These are phyloP conservation scores for Symbiodinium pilosum DNA, from an alignment of 73 alveolate genomes.

Conservation along the genomic window DNA sequence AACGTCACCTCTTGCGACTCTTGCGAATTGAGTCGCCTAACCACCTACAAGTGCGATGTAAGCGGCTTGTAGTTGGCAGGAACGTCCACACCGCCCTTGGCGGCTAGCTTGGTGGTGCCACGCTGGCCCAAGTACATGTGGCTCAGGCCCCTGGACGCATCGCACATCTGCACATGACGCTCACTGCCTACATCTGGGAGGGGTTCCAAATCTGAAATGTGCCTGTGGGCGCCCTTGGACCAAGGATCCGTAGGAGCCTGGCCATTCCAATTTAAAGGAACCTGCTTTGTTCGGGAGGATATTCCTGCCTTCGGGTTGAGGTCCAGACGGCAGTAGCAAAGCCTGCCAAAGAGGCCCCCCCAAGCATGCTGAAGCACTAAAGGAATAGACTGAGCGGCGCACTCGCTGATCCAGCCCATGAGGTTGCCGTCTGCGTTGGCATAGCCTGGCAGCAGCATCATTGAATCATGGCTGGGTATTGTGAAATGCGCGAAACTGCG, in stretches of 20 bases:
- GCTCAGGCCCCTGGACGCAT: slow-evolving; percentile 48
- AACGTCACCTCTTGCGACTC: no score
- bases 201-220: no score
- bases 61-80: slow-evolving; percentile 73
- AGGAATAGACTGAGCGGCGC: no score
- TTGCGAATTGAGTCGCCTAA: no score
- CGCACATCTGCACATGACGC: neutral
- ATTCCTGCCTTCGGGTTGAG: slow-evolving; percentile 61
- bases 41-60: no score
- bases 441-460: slow-evolving; percentile 20
- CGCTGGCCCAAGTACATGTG: slow-evolving; percentile 92
- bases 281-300: neutral
- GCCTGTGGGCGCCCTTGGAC: slow-evolving; percentile 94
- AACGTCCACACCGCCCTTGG: slow-evolving; percentile 65
- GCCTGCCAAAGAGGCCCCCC: no score
- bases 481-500: no score
- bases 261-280: neutral
- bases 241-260: slow-evolving; percentile 90
- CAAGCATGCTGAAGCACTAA: neutral
- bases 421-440: slow-evolving; percentile 88
- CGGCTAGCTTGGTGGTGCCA: slow-evolving; percentile 80
- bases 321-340: slow-evolving; percentile 67
- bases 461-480: no score
- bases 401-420: slow-evolving; percentile 94
- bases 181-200: no score